Conservation (phyloP, 768 basidiomycete genomes). For the Russula olivacea region DNA sequence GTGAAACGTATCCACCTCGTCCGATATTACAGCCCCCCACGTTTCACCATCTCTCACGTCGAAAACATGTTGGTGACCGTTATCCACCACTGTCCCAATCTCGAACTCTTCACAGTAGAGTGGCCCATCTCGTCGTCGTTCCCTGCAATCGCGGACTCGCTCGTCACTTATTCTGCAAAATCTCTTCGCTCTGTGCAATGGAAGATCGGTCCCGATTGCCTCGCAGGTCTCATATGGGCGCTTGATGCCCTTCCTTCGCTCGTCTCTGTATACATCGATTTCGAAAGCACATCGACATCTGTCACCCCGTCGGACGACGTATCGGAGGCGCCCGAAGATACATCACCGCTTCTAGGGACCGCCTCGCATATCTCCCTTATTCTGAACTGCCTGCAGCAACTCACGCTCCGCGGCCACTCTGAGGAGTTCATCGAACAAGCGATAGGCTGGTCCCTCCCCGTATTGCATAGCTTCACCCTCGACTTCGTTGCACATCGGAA, state of each 20-base stretch:
- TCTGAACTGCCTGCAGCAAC: slow-evolving; percentile 53
- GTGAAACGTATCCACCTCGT: slow-evolving; percentile 65
- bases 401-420: slow-evolving; percentile 54
- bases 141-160: slow-evolving; percentile 56
- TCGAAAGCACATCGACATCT: slow-evolving; percentile 29
- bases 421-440: slow-evolving; percentile 68
- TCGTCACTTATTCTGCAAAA: slow-evolving; percentile 45
- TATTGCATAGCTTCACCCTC: slow-evolving; percentile 52
- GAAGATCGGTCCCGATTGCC: slow-evolving; percentile 47
- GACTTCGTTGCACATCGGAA: slow-evolving; percentile 42
- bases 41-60: slow-evolving; percentile 42
- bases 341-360: slow-evolving; percentile 48
- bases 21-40: slow-evolving; percentile 41
- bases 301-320: neutral
- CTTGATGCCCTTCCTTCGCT: slow-evolving; percentile 56
- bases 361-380: slow-evolving; percentile 50
- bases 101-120: slow-evolving; percentile 66
- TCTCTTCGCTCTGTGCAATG: slow-evolving; percentile 57
- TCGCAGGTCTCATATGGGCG: slow-evolving; percentile 68
- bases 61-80: slow-evolving; percentile 52
- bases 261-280: slow-evolving; percentile 51
- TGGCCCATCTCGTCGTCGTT: slow-evolving; percentile 57
- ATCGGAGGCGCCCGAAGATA: slow-evolving; percentile 32
- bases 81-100: slow-evolving; percentile 61
- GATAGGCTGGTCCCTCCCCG: slow-evolving; percentile 57